phyloP scores from a whole-genome alignment of 495 filamentous ascomycete species.

The Astrothelium macrocarpum region DNA sequence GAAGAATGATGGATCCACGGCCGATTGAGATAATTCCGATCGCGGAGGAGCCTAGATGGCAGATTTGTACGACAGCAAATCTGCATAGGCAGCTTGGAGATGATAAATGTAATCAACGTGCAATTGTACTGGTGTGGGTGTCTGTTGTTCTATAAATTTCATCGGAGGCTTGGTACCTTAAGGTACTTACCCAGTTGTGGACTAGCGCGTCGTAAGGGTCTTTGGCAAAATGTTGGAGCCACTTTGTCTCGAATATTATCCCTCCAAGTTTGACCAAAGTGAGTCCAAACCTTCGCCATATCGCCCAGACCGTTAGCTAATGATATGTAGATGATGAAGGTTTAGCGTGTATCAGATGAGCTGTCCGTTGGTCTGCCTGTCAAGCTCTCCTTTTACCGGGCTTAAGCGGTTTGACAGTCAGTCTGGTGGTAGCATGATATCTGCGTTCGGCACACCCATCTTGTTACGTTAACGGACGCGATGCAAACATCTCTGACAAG shows the following conservation, averaged over 20 bases:
- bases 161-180: background rate
- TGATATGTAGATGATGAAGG: conserved; percentile 88
- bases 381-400: conserved; percentile 74
- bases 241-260: conserved; percentile 42
- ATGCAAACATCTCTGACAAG: conserved; percentile 93
- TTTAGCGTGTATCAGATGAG: conserved; percentile 86
- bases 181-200: background rate
- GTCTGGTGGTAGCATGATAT: conserved; percentile 73
- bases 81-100: background rate
- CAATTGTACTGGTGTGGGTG: background rate
- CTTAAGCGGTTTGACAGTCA: conserved; percentile 75
- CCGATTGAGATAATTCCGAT: background rate
- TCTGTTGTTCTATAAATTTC: no score
- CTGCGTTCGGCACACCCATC: conserved; percentile 98
- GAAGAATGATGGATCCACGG: background rate
- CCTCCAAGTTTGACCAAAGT: conserved; percentile 98
- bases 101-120: background rate
- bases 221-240: background rate
- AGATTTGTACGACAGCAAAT: background rate
- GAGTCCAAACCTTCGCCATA: conserved; percentile 34
- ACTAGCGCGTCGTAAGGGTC: background rate
- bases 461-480: conserved; percentile 96
- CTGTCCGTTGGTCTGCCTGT: conserved; percentile 55
- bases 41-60: background rate
- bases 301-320: conserved; percentile 8